These are phyloP conservation scores for Kappamyces sp. DNA, from an alignment of 192 early-diverging fungal genomes.

Conservation along the genomic window DNA sequence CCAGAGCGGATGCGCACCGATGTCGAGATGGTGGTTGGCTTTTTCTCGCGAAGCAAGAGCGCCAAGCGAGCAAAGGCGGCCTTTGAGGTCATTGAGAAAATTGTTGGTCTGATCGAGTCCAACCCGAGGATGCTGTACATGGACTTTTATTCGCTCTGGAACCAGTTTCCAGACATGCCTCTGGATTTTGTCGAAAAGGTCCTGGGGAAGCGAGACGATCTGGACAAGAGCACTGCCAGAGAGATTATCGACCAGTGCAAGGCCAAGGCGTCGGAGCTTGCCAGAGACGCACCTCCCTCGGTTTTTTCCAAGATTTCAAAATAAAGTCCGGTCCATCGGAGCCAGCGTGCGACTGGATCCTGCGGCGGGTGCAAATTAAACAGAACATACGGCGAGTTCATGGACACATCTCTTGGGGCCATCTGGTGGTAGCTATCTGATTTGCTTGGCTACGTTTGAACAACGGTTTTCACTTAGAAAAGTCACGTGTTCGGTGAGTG, in stretches of 20 bases:
- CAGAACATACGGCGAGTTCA: no score
- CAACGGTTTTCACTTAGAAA: no score
- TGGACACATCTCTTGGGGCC: no score
- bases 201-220: slow-evolving; percentile 79
- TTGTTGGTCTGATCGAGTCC: slow-evolving; percentile 73
- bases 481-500: no score
- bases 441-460: no score
- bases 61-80: slow-evolving; percentile 63
- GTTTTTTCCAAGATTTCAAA: slow-evolving; percentile 28
- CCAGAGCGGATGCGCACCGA: slow-evolving; percentile 71
- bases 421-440: no score
- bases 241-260: slow-evolving; percentile 80
- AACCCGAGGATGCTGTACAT: slow-evolving; percentile 79
- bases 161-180: slow-evolving; percentile 86
- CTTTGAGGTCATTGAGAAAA: slow-evolving; percentile 78
- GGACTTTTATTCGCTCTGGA: slow-evolving; percentile 86
- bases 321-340: slow-evolving; percentile 18
- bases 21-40: slow-evolving; percentile 62
- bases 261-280: slow-evolving; percentile 54
- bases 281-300: slow-evolving; percentile 18
- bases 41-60: slow-evolving; percentile 71
- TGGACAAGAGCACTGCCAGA: slow-evolving; percentile 76
- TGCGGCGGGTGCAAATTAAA: no score
- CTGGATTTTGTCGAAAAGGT: slow-evolving; percentile 89
- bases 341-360: no score